phyloP scores from a whole-genome alignment of 495 filamentous ascomycete genomes.

The Usnea hakonensis region DNA sequence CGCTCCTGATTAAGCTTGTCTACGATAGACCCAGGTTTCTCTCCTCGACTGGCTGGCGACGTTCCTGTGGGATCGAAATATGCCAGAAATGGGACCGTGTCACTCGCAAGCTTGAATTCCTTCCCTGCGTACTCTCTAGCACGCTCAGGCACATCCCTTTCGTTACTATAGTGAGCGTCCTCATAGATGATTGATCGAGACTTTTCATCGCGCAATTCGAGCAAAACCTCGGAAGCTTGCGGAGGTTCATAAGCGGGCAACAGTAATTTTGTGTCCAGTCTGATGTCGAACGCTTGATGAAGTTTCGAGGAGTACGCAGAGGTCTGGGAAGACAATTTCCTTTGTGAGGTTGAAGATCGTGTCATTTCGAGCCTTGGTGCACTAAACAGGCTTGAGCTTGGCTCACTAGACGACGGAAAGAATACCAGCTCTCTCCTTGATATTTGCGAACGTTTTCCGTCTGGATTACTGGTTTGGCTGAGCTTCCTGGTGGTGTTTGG shows the following conservation, averaged over 20 bases:
- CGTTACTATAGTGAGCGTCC: slow-evolving; percentile 80
- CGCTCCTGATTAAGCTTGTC: slow-evolving; percentile 46
- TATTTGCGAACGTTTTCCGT: slow-evolving; percentile 33
- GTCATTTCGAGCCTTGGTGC: neutral
- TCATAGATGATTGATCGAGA: slow-evolving; percentile 63
- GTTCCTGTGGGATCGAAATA: slow-evolving; percentile 63
- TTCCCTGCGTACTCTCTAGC: slow-evolving; percentile 78
- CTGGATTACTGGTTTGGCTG: slow-evolving; percentile 54
- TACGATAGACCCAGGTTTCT: slow-evolving; percentile 36
- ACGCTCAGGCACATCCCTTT: slow-evolving; percentile 73
- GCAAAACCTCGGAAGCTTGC: slow-evolving; percentile 23
- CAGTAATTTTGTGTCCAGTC: neutral
- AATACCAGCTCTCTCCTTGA: slow-evolving; percentile 17
- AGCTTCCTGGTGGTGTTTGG: slow-evolving; percentile 55
- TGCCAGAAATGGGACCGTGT: slow-evolving; percentile 66
- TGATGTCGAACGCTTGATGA: slow-evolving; percentile 9
- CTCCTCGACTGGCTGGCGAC: slow-evolving; percentile 47
- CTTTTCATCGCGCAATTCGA: slow-evolving; percentile 27
- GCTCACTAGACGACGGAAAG: slow-evolving; percentile 8
- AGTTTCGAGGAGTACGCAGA: slow-evolving; percentile 9
- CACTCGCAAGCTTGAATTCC: slow-evolving; percentile 74
- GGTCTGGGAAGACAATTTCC: slow-evolving; percentile 9
- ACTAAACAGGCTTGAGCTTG: neutral
- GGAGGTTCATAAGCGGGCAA: neutral
- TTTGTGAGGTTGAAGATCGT: neutral